These are phyloP conservation scores for Asterophora parasitica DNA, from an alignment of 768 basidiomycete species.

Conservation along the genomic window DNA sequence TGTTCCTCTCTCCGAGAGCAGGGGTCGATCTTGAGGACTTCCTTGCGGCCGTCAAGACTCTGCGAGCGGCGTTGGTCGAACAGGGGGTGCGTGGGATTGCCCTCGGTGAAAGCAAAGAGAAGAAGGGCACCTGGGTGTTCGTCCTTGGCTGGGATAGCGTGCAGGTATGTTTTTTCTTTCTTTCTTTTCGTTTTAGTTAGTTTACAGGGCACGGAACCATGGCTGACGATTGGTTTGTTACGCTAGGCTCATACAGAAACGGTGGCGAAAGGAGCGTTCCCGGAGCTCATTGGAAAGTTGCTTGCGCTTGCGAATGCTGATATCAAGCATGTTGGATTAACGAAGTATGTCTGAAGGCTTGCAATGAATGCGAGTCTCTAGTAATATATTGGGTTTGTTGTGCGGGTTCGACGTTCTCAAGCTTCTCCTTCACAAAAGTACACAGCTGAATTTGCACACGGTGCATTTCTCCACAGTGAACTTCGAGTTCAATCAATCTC, in stretches of 20 bases:
- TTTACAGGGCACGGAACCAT: not conserved
- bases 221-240: not conserved
- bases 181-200: no score
- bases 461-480: no score
- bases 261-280: not conserved
- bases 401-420: no score
- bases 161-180: constrained; percentile 2
- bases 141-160: constrained; percentile 13
- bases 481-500: no score
- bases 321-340: constrained; percentile 6
- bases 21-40: not conserved
- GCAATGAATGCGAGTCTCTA: no score
- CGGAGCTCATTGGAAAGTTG: constrained; percentile 4
- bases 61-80: not conserved
- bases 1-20: not conserved
- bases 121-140: constrained; percentile 3
- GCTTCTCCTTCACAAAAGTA: no score
- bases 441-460: no score
- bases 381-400: no score
- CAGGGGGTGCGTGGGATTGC: not conserved
- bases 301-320: not conserved
- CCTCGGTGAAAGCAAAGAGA: constrained; percentile 10
- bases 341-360: not conserved
- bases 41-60: not conserved
- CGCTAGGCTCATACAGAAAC: constrained; percentile 8